These are phyloP conservation scores for Leucocoprinus leucothites DNA, from an alignment of 768 basidiomycete species.

Conservation along the genomic window DNA sequence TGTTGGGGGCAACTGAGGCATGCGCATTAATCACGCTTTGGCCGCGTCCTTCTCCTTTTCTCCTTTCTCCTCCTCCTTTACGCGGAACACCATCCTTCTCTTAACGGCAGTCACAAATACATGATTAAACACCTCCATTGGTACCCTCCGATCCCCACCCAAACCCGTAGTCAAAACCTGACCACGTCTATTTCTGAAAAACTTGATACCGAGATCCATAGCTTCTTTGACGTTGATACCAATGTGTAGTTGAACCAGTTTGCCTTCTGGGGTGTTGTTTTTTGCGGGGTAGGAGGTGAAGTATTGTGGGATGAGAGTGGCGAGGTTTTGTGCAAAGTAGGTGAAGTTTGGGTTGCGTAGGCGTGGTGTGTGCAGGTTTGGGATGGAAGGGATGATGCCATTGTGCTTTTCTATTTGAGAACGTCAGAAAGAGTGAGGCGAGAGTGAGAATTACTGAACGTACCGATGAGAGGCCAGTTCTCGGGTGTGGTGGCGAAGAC, in stretches of 20 bases:
- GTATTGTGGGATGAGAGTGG: background rate
- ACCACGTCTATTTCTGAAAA: constrained; percentile 14
- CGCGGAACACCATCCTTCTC: no score
- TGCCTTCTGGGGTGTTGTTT: background rate
- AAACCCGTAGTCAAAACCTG: background rate
- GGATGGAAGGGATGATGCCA: background rate
- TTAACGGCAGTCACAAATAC: no score
- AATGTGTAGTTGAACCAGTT: constrained; percentile 13
- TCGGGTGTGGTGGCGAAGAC: constrained; percentile 3
- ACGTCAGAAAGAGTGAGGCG: no score
- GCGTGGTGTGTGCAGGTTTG: background rate
- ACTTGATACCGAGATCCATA: constrained; percentile 16
- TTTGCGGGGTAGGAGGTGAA: background rate
- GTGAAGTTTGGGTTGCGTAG: constrained; percentile 1
- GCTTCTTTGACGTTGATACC: constrained; percentile 15
- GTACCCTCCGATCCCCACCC: no score
- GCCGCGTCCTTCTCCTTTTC: no score
- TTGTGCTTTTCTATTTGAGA: background rate
- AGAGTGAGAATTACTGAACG: background rate
- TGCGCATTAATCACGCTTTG: no score
- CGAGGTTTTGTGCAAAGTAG: constrained; percentile 5
- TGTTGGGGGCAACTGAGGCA: no score
- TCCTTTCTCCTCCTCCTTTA: no score
- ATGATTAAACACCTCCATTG: no score
- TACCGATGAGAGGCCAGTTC: constrained; percentile 6